phyloP scores from a whole-genome alignment of 768 basidiomycete species.

The Termitomyces sp. region DNA sequence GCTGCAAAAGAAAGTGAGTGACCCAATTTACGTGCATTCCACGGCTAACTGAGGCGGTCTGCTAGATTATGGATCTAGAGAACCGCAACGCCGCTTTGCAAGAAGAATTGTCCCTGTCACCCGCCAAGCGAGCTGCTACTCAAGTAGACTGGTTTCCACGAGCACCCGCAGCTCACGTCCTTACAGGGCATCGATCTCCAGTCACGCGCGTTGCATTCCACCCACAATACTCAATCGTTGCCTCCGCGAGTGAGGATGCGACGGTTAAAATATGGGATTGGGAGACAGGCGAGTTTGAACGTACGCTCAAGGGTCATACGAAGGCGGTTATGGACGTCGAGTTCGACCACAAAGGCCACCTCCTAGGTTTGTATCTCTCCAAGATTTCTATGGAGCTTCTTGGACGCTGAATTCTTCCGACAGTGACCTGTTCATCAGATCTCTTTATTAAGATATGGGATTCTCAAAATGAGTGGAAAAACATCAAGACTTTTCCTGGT shows the following conservation, averaged over 20 bases:
- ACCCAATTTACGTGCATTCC: background rate
- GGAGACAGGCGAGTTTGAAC: slow-evolving; percentile 91
- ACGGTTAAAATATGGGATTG: slow-evolving; percentile 95
- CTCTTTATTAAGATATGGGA: slow-evolving; percentile 93
- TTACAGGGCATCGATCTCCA: slow-evolving; percentile 69
- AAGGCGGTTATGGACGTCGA: slow-evolving; percentile 84
- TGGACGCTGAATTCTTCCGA: background rate
- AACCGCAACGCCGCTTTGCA: slow-evolving; percentile 73
- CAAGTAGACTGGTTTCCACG: slow-evolving; percentile 87
- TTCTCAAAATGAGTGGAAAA: slow-evolving; percentile 85
- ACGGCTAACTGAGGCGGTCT: background rate
- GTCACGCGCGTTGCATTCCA: slow-evolving; percentile 83
- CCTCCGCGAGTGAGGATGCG: slow-evolving; percentile 83
- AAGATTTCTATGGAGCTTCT: background rate
- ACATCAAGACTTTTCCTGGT: slow-evolving; percentile 78
- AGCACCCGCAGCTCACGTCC: slow-evolving; percentile 73
- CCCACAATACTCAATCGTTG: slow-evolving; percentile 76
- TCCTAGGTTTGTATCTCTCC: slow-evolving; percentile 52
- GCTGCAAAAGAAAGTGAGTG: slow-evolving; percentile 84
- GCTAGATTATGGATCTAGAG: slow-evolving; percentile 93
- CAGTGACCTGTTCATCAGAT: slow-evolving; percentile 72
- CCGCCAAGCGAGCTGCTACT: slow-evolving; percentile 49
- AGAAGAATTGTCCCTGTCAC: slow-evolving; percentile 55
- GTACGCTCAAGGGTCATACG: slow-evolving; percentile 90
- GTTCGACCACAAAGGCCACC: slow-evolving; percentile 80